Evolutionary conservation across 2,329 filamentous ascomycete species (phyloP), one percentile per base, ranked within the genome.

Genomic region (Calonectria naviculata): DNA sequence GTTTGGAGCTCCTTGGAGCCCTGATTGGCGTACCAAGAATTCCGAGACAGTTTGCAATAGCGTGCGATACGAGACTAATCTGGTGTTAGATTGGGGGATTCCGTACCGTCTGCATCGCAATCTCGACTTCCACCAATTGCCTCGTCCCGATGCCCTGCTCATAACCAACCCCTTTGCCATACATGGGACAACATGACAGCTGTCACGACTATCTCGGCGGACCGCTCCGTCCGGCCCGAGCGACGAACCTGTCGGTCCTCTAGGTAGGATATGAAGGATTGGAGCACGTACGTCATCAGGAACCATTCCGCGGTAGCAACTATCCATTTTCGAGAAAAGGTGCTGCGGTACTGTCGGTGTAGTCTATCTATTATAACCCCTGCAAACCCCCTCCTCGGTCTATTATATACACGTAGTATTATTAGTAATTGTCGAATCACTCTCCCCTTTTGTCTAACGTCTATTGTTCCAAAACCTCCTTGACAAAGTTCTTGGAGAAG

Each of bases 401-500:
- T 64, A 68, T 61, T 73, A 75, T 75, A 49, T 71, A 67, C 74
- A 78, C 49, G 26, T 72, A 74, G 76, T 76, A 78, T 77, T 76
- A 78, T 72, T 68, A 71, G 68, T 68, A 70, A 47, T 41, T 56
- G 60, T 64, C 28, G 7, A 56, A 13, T 29, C 28, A 28, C 24
- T 49, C 13, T 65, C 47, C 60, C 63, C 71, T 56, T 70, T 71
- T 52, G 62, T 70, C 58, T 10, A 28, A 17, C 46, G 8, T 70
- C 46, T 66, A 77, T 67, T 76, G 70, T 29, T 74, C 82, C 15
- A 82, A 64, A 31, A 91, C 85, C 54, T 92, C 87, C 78, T 88
- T 87, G 74, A 98, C 77, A 78, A 98, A 95, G 67, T 93, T 95
- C 80, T 87, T 89, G 2, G 93, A 92, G 81, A 97, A 98, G 72